Evolutionary conservation across 495 filamentous ascomycete species (phyloP).

Genomic region (Penicillium bovifimosum): DNA sequence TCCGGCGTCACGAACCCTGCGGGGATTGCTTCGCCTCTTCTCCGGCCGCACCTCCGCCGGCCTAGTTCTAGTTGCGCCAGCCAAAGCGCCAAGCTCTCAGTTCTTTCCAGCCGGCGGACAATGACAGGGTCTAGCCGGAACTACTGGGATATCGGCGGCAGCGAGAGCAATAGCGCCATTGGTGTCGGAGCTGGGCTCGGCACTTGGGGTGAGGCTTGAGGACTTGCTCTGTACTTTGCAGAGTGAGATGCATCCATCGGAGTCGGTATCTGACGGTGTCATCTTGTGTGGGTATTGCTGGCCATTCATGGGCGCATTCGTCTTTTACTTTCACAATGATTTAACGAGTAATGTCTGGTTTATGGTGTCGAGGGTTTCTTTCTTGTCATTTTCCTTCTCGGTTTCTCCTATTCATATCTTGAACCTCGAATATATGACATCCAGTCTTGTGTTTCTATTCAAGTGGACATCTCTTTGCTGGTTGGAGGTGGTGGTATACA

Average conservation of each 20-base stretch:
- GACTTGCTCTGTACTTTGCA: neutral
- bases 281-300: neutral
- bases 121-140: slow-evolving; percentile 58
- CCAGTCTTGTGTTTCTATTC: neutral
- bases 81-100: slow-evolving; percentile 65
- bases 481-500: neutral
- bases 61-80: slow-evolving; percentile 68
- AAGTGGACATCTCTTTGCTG: neutral
- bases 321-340: neutral
- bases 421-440: slow-evolving; percentile 3
- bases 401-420: slow-evolving; percentile 2
- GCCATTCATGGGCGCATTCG: neutral
- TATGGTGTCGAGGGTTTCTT: neutral
- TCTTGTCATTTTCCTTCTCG: neutral
- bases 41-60: slow-evolving; percentile 45
- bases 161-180: slow-evolving; percentile 66
- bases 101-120: slow-evolving; percentile 49
- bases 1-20: slow-evolving; percentile 40
- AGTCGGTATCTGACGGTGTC: neutral
- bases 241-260: neutral
- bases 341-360: neutral
- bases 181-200: slow-evolving; percentile 59
- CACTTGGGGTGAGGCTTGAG: slow-evolving; percentile 66
- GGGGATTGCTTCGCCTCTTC: slow-evolving; percentile 37
- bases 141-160: slow-evolving; percentile 86